These are phyloP conservation scores for Alternaria solani DNA, from an alignment of 2,329 filamentous ascomycete species.

Conservation along the genomic window DNA sequence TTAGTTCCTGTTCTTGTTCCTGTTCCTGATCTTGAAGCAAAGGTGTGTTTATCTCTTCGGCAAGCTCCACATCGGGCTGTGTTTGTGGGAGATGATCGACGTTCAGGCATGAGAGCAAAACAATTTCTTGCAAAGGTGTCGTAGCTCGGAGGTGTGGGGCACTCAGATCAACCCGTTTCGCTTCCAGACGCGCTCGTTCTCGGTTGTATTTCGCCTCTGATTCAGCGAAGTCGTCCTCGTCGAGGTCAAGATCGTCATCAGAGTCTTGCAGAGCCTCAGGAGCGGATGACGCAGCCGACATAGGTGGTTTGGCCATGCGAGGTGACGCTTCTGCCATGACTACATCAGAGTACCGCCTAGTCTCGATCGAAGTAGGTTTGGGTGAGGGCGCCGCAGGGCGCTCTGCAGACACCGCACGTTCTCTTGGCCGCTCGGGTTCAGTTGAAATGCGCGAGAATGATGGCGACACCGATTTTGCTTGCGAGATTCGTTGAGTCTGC, in stretches of 20 bases:
- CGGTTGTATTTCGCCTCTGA: slow-evolving; percentile 58
- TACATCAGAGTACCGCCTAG: slow-evolving; percentile 45
- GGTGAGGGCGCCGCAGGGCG: slow-evolving; percentile 29
- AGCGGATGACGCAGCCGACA: slow-evolving; percentile 42
- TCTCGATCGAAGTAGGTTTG: slow-evolving; percentile 41
- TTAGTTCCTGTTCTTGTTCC: slow-evolving; percentile 13
- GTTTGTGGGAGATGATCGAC: slow-evolving; percentile 38
- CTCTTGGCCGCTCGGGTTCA: slow-evolving; percentile 28
- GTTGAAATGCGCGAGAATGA: slow-evolving; percentile 24
- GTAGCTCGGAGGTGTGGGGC: slow-evolving; percentile 53
- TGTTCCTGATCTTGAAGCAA: slow-evolving; percentile 29
- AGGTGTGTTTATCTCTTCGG: slow-evolving; percentile 30
- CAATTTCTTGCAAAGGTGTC: slow-evolving; percentile 55
- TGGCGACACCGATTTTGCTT: slow-evolving; percentile 36
- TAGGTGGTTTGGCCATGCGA: slow-evolving; percentile 34
- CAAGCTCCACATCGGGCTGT: slow-evolving; percentile 11
- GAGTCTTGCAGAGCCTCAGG: slow-evolving; percentile 51
- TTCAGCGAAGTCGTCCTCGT: slow-evolving; percentile 56
- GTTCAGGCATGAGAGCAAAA: slow-evolving; percentile 51
- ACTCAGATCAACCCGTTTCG: slow-evolving; percentile 55
- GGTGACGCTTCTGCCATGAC: slow-evolving; percentile 47
- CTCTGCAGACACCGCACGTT: slow-evolving; percentile 34
- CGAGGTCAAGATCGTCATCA: slow-evolving; percentile 58
- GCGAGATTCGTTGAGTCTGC: slow-evolving; percentile 31
- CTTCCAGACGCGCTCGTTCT: slow-evolving; percentile 55